Evolutionary conservation across 192 early-diverging fungal genomes (phyloP).

Genomic region (Podila clonocystis): DNA sequence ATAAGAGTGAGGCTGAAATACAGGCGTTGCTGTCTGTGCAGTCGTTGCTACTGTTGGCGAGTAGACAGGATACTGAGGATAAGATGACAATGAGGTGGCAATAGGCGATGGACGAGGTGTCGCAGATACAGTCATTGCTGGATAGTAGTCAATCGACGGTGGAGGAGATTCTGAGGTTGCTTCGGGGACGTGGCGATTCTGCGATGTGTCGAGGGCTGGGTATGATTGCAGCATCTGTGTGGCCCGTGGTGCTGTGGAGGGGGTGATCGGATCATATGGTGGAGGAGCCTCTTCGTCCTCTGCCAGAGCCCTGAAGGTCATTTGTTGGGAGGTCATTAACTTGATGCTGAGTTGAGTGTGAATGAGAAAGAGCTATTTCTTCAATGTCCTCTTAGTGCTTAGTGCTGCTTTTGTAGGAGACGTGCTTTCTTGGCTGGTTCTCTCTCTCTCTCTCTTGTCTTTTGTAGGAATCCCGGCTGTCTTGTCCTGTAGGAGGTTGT

Average conservation of each 20-base stretch:
- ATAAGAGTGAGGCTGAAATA: neutral
- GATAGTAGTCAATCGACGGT: constrained; percentile 18
- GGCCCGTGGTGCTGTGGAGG: neutral
- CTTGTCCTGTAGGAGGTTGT: too few relatives aligned
- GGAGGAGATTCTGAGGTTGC: neutral
- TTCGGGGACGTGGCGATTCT: neutral
- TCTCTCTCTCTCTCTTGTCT: too few relatives aligned
- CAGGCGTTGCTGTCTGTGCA: neutral
- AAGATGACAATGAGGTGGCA: neutral
- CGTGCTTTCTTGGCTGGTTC: neutral
- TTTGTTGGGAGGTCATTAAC: constrained; percentile 14
- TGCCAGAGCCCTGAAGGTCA: constrained; percentile 10
- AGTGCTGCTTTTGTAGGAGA: neutral
- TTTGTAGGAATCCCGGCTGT: too few relatives aligned
- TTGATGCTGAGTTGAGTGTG: neutral
- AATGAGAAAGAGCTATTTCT: neutral
- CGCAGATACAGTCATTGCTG: constrained; percentile 3
- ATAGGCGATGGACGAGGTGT: neutral
- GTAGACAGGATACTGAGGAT: neutral
- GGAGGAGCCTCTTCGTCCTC: constrained; percentile 33
- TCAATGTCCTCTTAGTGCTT: neutral
- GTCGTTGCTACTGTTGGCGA: neutral
- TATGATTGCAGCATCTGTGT: neutral
- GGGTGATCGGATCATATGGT: constrained; percentile 25
- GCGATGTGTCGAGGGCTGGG: constrained; percentile 13